A percentile compares a stretch with the other conserved stretches of the same genome.
Conservation (phyloP, 208 protist species). For the Novymonas esmeraldas region DNA sequence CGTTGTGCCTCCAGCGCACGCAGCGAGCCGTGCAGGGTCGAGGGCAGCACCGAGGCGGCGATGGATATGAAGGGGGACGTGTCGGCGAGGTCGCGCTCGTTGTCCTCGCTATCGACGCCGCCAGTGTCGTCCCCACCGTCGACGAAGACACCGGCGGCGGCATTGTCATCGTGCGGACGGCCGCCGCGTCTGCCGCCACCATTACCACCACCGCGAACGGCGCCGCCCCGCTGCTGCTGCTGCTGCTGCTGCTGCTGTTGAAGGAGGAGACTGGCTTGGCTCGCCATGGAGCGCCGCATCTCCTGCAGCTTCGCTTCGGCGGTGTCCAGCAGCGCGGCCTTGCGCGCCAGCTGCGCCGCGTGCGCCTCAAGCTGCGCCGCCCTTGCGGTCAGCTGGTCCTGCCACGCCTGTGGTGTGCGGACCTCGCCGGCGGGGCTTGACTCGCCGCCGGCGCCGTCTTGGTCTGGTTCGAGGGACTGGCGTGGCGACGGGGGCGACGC, state of each 20-base stretch:
- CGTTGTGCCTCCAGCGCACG: constrained; percentile 14
- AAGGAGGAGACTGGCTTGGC: constrained; percentile 60
- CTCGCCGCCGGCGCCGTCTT: background rate
- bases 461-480: background rate
- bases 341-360: constrained; percentile 34
- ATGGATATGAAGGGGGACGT: constrained; percentile 25
- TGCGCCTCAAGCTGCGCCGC: constrained; percentile 22
- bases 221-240: too few species aligned
- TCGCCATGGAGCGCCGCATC: constrained; percentile 61
- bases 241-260: constrained; percentile 32
- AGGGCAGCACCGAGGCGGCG: constrained; percentile 24
- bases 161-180: background rate
- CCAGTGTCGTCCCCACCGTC: constrained; percentile 2
- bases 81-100: constrained; percentile 12
- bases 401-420: constrained; percentile 18
- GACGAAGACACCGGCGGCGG: background rate
- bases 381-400: constrained; percentile 18
- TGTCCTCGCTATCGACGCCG: background rate
- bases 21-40: constrained; percentile 22
- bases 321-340: constrained; percentile 41
- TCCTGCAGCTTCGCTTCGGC: constrained; percentile 62
- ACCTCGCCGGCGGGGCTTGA: background rate
- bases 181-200: constrained; percentile 5
- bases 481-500: background rate
- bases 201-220: background rate